Percentiles rank a stretch among this genome's conserved stretches.
These are phyloP conservation scores for Ehretia macrophylla DNA, from an alignment of 257 asterid species.

Conservation along the genomic window DNA sequence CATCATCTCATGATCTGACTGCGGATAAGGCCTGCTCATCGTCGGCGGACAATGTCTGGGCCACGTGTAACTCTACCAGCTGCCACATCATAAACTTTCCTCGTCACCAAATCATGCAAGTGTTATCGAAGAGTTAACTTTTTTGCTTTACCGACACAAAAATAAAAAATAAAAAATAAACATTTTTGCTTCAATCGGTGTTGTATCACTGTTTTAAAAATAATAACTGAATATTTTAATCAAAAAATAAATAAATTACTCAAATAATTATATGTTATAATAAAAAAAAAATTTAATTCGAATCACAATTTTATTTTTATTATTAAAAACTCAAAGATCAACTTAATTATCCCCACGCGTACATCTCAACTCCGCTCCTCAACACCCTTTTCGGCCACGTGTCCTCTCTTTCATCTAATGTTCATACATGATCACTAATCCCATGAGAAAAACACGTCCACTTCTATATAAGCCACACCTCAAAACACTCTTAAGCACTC, in stretches of 20 bases:
- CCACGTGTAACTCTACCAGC: background rate
- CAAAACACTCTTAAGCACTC: slow-evolving; percentile 1
- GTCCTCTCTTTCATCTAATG: background rate
- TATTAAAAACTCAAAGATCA: too few relatives aligned
- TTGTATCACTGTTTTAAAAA: too few relatives aligned
- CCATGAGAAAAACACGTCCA: background rate
- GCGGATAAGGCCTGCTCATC: too few relatives aligned
- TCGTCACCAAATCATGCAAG: too few relatives aligned
- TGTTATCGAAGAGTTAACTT: too few relatives aligned
- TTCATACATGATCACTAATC: background rate
- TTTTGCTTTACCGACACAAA: background rate
- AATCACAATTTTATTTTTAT: background rate
- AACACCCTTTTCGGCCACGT: background rate
- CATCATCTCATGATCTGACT: too few relatives aligned
- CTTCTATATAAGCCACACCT: background rate
- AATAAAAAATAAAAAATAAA: too few relatives aligned
- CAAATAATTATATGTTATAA: too few relatives aligned
- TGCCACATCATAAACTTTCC: background rate
- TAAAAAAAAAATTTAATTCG: background rate
- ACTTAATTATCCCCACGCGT: background rate
- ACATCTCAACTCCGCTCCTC: background rate
- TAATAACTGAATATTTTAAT: too few relatives aligned
- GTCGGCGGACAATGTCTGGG: too few relatives aligned
- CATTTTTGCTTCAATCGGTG: too few relatives aligned
- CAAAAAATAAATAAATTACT: too few relatives aligned